Evolutionary conservation across 2,329 filamentous ascomycete genomes (phyloP).

Genomic region (Trichophyton benhamiae): DNA sequence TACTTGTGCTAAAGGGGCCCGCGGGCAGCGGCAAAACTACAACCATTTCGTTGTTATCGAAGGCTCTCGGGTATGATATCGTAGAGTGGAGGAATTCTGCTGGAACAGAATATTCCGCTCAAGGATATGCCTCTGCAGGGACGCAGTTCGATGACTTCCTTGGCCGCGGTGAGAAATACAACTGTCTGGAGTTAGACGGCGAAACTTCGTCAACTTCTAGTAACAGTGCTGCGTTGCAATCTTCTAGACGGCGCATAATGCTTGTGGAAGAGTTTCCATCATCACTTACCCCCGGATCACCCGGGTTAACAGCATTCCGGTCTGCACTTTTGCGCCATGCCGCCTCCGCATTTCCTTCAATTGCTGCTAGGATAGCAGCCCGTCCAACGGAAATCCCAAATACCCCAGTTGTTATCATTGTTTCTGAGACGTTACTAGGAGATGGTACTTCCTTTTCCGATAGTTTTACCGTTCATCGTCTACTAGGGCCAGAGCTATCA

Average conservation of each 20-base stretch:
- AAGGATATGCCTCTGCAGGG: constrained; percentile 57
- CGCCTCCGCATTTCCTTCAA: constrained; percentile 50
- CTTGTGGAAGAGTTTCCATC: constrained; percentile 75
- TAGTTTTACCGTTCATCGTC: constrained; percentile 80
- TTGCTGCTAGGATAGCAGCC: constrained; percentile 29
- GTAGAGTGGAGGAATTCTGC: constrained; percentile 85
- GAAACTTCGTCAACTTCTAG: constrained; percentile 1
- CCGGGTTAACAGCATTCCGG: constrained; percentile 57
- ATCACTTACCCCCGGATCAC: constrained; percentile 55
- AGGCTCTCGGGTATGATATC: constrained; percentile 62
- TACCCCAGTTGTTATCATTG: constrained; percentile 71
- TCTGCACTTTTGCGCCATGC: constrained; percentile 64
- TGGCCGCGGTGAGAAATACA: constrained; percentile 66
- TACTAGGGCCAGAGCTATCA: constrained; percentile 76
- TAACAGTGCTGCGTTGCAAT: not conserved
- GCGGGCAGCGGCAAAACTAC: constrained; percentile 91
- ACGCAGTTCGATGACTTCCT: constrained; percentile 89
- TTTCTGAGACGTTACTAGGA: constrained; percentile 81
- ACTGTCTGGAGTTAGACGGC: constrained; percentile 47
- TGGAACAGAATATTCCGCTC: constrained; percentile 45
- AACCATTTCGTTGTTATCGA: constrained; percentile 64
- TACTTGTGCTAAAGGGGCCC: constrained; percentile 77
- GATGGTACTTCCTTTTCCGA: constrained; percentile 76
- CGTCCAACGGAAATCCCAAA: constrained; percentile 32
- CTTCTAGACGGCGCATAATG: constrained; percentile 45